These are phyloP conservation scores for Aspergillus ustus DNA, from an alignment of 2,329 filamentous ascomycete genomes.

Conservation along the genomic window DNA sequence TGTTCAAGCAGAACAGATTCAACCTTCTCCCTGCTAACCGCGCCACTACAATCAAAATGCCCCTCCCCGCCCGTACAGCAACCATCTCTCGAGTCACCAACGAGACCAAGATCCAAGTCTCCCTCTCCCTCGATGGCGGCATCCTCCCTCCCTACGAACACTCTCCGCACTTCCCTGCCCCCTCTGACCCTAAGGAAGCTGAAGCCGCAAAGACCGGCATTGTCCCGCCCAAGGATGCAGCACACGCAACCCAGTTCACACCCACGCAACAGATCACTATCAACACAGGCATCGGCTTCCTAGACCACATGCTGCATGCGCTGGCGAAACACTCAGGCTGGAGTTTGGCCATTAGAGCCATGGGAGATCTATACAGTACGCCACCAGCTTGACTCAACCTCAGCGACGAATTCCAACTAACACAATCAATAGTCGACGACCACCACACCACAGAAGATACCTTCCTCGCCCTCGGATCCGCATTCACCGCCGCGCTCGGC, in stretches of 20 bases:
- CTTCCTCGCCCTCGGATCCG: constrained; percentile 84
- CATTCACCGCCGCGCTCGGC: constrained; percentile 81
- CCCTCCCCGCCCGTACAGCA: constrained; percentile 68
- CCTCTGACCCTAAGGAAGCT: constrained; percentile 59
- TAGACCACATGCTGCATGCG: constrained; percentile 98
- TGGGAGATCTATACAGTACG: constrained; percentile 89
- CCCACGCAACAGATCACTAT: constrained; percentile 84
- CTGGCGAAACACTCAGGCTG: constrained; percentile 94
- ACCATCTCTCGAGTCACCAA: constrained; percentile 89
- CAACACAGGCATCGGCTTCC: constrained; percentile 93
- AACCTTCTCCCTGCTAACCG: neutral
- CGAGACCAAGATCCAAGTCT: constrained; percentile 95
- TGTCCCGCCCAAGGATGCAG: constrained; percentile 51
- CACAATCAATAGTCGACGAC: constrained; percentile 74
- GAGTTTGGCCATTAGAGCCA: constrained; percentile 81
- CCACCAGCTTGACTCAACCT: neutral
- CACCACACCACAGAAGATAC: constrained; percentile 98
- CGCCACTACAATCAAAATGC: constrained; percentile 21
- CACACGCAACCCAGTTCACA: constrained; percentile 83
- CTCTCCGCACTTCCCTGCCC: constrained; percentile 62
- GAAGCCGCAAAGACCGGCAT: constrained; percentile 54
- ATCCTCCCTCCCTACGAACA: constrained; percentile 52
- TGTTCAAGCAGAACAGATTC: neutral
- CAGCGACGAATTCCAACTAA: constrained; percentile 10
- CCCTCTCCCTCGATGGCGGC: constrained; percentile 91